Percentiles rank a stretch among this genome's conserved stretches.
Evolutionary conservation across 2,329 filamentous ascomycete species (phyloP).

Genomic region (Fusarium xyrophilum): DNA sequence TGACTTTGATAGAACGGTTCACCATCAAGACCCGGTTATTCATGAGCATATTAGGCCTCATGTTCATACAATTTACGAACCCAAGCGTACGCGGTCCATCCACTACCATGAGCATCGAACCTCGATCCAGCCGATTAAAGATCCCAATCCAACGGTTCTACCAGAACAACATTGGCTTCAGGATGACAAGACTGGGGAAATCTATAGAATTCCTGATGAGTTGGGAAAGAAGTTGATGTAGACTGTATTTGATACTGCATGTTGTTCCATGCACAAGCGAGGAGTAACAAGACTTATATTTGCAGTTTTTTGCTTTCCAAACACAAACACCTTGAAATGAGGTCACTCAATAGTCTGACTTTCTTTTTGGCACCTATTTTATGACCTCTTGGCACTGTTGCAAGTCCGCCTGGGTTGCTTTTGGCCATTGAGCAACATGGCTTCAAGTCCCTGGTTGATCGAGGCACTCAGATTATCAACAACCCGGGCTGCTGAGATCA

Average conservation of each 20-base stretch:
- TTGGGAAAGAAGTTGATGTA: slow-evolving; percentile 26
- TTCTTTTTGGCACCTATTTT: no score
- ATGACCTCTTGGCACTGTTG: background rate
- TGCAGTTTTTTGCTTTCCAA: background rate
- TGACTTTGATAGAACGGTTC: slow-evolving; percentile 33
- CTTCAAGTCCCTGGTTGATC: background rate
- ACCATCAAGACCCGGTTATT: slow-evolving; percentile 22
- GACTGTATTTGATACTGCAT: background rate
- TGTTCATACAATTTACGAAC: slow-evolving; percentile 33
- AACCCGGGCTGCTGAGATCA: background rate
- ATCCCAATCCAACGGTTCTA: slow-evolving; percentile 32
- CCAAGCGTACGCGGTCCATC: slow-evolving; percentile 33
- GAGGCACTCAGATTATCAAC: background rate
- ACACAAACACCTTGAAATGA: background rate
- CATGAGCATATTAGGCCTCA: slow-evolving; percentile 32
- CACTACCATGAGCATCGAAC: slow-evolving; percentile 37
- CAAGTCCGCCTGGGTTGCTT: background rate
- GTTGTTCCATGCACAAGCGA: background rate
- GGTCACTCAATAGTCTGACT: background rate
- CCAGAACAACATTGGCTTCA: slow-evolving; percentile 35
- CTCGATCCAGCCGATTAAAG: slow-evolving; percentile 36
- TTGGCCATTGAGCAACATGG: background rate
- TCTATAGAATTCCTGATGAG: slow-evolving; percentile 39
- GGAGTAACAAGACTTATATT: background rate
- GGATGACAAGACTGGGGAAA: slow-evolving; percentile 37